phyloP scores from a whole-genome alignment of 73 alveolate species.

The Blepharisma japonicum region DNA sequence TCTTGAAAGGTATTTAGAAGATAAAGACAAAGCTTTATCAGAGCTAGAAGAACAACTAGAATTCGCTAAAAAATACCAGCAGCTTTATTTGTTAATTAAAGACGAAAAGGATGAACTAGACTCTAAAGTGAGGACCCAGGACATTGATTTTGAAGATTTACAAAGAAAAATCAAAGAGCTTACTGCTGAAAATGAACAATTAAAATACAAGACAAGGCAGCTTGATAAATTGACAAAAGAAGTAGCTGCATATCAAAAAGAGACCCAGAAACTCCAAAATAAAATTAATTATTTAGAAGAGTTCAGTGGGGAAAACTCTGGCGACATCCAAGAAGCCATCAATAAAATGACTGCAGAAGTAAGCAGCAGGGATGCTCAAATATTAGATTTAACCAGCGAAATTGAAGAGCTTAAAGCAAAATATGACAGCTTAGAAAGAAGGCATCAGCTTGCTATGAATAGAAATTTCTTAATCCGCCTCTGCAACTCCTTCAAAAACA shows the following conservation, averaged over 20 bases:
- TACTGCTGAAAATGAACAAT: background rate
- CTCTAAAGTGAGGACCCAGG: background rate
- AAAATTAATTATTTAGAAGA: background rate
- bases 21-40: background rate
- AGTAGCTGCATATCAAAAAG: background rate
- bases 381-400: background rate
- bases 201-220: background rate
- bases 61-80: background rate
- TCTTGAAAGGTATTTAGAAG: conserved; percentile 2
- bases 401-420: background rate
- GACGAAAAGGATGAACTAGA: background rate
- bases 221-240: background rate
- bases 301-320: background rate
- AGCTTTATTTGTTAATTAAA: background rate
- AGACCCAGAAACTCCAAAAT: background rate
- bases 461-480: background rate
- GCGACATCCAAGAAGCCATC: background rate
- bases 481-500: background rate
- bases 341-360: background rate
- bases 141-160: background rate
- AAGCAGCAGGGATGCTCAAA: background rate
- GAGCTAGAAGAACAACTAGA: background rate
- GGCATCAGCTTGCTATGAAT: background rate
- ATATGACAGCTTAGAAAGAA: background rate
- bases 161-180: background rate